phyloP scores from a whole-genome alignment of 2,329 filamentous ascomycete species.

The Albifimbria verrucaria region DNA sequence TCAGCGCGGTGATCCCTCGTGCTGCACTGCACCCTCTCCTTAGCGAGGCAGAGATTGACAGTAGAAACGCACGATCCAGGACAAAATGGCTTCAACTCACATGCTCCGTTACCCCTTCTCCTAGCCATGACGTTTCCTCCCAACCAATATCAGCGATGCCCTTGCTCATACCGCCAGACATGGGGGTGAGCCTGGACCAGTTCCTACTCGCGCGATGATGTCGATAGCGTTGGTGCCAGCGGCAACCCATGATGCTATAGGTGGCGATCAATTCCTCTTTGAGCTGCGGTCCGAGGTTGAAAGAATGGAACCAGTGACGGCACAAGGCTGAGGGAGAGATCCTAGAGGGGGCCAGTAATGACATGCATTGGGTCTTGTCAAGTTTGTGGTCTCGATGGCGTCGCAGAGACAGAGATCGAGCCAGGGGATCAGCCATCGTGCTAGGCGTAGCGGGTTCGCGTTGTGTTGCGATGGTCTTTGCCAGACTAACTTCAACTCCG shows the following conservation, averaged over 20 bases:
- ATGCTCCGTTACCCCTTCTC: background rate
- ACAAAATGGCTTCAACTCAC: background rate
- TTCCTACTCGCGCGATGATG: background rate
- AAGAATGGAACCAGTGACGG: conserved; percentile 1
- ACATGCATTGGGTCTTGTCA: background rate
- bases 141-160: background rate
- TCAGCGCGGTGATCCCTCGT: no score
- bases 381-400: background rate
- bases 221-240: background rate
- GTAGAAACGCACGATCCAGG: background rate
- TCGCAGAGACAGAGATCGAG: background rate
- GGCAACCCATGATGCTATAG: background rate
- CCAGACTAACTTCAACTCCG: no score
- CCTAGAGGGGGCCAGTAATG: background rate
- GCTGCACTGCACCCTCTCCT: no score
- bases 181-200: background rate
- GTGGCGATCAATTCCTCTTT: conserved; percentile 1
- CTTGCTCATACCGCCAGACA: background rate
- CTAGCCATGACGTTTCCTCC: background rate
- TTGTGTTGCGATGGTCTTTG: no score
- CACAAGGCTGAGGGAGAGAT: conserved; percentile 2
- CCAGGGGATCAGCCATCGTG: no score
- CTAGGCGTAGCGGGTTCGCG: no score
- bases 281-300: background rate
- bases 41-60: background rate